phyloP scores from a whole-genome alignment of 169 alveolate genomes.

The Cyclospora cayetanensis region DNA sequence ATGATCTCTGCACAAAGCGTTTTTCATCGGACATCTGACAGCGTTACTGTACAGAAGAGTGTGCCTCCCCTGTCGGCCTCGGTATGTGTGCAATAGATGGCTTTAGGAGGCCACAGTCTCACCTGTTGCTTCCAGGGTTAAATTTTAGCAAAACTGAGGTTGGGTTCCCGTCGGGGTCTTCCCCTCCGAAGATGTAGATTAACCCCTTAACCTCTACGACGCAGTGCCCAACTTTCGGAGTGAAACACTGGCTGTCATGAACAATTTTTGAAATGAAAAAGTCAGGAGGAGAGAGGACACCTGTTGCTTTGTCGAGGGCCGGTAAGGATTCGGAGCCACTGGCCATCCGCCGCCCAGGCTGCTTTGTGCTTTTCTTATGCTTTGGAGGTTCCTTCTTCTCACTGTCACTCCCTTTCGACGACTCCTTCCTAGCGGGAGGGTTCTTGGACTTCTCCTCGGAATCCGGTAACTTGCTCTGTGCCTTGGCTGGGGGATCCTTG shows the following conservation, averaged over 20 bases:
- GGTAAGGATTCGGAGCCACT: not conserved
- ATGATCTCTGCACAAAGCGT: too few relatives aligned
- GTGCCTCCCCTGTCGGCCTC: too few relatives aligned
- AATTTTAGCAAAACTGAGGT: slow-evolving; percentile 15
- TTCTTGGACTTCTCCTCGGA: not conserved
- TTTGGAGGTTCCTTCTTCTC: not conserved
- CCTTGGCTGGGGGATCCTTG: not conserved
- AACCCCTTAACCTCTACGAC: slow-evolving; percentile 7
- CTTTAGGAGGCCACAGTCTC: too few relatives aligned
- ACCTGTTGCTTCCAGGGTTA: slow-evolving; percentile 41
- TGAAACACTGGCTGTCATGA: slow-evolving; percentile 61
- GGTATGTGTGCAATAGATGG: too few relatives aligned
- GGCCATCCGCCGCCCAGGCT: not conserved
- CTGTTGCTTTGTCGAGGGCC: slow-evolving; percentile 38
- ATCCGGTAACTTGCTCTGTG: not conserved
- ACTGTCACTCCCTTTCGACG: not conserved
- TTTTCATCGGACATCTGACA: too few relatives aligned
- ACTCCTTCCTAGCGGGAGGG: not conserved
- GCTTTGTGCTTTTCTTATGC: not conserved
- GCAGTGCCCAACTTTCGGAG: slow-evolving; percentile 8
- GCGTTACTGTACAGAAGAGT: too few relatives aligned
- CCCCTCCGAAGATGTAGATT: slow-evolving; percentile 63
- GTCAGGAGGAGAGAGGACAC: slow-evolving; percentile 66
- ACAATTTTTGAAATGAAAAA: slow-evolving; percentile 50
- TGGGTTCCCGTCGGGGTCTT: not conserved